phyloP scores from a whole-genome alignment of 306 rosid genomes.

The Lathyrus oleraceus region DNA sequence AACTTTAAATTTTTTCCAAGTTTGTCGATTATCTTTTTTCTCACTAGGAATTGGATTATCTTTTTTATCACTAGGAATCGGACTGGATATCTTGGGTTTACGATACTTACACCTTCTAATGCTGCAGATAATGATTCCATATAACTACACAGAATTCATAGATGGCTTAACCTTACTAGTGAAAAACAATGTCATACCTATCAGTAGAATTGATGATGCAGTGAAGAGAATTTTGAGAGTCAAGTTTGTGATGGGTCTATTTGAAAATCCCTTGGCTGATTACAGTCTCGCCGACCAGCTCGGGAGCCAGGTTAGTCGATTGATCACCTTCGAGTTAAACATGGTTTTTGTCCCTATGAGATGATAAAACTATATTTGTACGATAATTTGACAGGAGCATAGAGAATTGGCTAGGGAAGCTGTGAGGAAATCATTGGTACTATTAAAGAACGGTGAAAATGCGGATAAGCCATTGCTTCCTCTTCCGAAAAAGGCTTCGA shows the following conservation, averaged over 20 bases:
- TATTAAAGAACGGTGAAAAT: conserved; percentile 38
- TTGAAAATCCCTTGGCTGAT: conserved; percentile 45
- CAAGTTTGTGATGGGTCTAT: conserved; percentile 44
- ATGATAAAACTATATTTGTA: background rate
- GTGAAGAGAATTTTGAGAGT: conserved; percentile 42
- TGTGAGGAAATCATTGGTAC: conserved; percentile 44
- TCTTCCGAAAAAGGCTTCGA: conserved; percentile 45
- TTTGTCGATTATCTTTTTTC: background rate
- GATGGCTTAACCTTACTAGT: conserved; percentile 35
- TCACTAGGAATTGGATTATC: background rate
- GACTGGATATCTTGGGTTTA: background rate
- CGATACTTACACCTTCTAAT: background rate
- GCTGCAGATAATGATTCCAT: conserved; percentile 43
- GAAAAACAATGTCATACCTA: conserved; percentile 35
- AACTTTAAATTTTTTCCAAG: background rate
- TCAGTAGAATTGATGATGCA: conserved; percentile 42
- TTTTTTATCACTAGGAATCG: background rate
- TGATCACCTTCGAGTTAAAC: background rate
- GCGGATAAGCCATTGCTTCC: conserved; percentile 39
- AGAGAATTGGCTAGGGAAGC: conserved; percentile 46
- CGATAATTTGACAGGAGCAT: conserved; percentile 36
- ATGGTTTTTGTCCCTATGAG: background rate
- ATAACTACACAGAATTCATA: conserved; percentile 35
- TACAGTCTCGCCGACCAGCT: conserved; percentile 31
- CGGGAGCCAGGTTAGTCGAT: conserved; percentile 40